These are phyloP conservation scores for Penicillium corylophilum DNA, from an alignment of 2,329 filamentous ascomycete genomes.

Conservation along the genomic window DNA sequence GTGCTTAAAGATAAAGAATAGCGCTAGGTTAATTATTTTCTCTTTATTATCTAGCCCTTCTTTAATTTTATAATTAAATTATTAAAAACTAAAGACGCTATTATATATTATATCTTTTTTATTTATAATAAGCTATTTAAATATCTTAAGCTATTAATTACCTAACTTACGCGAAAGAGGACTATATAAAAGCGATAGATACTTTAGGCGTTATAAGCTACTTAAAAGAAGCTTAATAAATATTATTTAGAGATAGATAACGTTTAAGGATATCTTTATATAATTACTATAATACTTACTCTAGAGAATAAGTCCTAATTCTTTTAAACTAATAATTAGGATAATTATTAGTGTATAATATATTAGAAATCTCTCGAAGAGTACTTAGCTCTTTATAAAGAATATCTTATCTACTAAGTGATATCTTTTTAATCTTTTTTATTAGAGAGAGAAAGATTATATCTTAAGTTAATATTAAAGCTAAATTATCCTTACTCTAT, in stretches of 20 bases:
- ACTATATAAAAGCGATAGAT: conserved; percentile 15
- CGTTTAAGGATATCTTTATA: conserved; percentile 14
- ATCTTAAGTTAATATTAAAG: not conserved
- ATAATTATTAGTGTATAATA: not conserved
- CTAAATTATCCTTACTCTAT: too few species aligned
- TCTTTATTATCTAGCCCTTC: conserved; percentile 19
- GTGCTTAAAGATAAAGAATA: not conserved
- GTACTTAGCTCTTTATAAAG: not conserved
- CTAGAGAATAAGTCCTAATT: conserved; percentile 15
- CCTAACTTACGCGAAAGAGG: conserved; percentile 9
- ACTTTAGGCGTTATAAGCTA: conserved; percentile 2
- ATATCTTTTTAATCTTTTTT: not conserved
- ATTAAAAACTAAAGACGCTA: conserved; percentile 18
- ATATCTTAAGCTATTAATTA: conserved; percentile 9
- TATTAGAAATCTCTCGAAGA: not conserved
- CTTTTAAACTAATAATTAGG: conserved; percentile 14
- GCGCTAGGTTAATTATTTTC: conserved; percentile 14
- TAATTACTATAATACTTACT: conserved; percentile 15
- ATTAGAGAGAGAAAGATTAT: not conserved
- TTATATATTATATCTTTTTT: conserved; percentile 12
- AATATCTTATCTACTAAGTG: not conserved
- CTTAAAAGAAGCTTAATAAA: conserved; percentile 6
- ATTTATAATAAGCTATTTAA: conserved; percentile 22
- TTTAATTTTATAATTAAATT: conserved; percentile 13
- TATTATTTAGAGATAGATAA: conserved; percentile 15